Percentiles rank a stretch among this genome's conserved stretches.
Evolutionary conservation across 1,139 yeast species (phyloP).

Genomic region (Saccharomyces hybrid): DNA sequence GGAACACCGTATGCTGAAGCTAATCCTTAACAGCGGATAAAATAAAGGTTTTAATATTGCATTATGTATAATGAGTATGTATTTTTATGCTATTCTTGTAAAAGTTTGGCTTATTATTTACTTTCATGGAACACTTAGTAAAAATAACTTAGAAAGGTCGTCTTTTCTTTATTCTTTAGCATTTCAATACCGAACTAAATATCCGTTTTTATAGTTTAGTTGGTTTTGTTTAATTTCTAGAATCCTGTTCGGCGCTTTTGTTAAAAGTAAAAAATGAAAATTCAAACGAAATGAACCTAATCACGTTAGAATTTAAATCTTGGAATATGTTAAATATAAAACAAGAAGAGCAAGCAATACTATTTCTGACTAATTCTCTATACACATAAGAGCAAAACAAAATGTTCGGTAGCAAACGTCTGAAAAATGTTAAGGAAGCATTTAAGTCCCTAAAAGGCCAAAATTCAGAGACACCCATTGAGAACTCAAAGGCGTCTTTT

Average conservation of each 20-base stretch:
- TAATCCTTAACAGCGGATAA: not conserved
- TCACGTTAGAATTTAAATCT: not conserved
- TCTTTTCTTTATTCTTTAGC: not conserved
- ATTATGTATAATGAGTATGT: not conserved
- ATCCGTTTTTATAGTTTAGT: not conserved
- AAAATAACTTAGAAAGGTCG: not conserved
- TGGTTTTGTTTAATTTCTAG: not conserved
- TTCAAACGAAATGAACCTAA: not conserved
- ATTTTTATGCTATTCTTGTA: not conserved
- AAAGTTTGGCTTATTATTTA: not conserved
- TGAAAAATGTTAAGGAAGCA: slow-evolving; percentile 47
- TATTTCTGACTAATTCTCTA: not conserved
- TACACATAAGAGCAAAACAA: not conserved
- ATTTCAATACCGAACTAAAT: not conserved
- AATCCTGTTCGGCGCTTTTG: not conserved
- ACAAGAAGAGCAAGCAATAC: not conserved
- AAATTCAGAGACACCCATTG: not conserved
- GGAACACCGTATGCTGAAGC: slow-evolving; percentile 6
- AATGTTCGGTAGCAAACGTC: slow-evolving; percentile 45
- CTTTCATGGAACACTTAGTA: not conserved
- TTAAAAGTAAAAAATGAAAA: not conserved
- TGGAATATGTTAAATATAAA: not conserved
- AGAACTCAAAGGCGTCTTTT: not conserved
- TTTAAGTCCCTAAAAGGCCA: slow-evolving; percentile 34
- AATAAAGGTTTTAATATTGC: not conserved